Evolutionary conservation across 306 rosid genomes (phyloP), one percentile per base, ranked within the genome.

Genomic region (Myrica gale): DNA sequence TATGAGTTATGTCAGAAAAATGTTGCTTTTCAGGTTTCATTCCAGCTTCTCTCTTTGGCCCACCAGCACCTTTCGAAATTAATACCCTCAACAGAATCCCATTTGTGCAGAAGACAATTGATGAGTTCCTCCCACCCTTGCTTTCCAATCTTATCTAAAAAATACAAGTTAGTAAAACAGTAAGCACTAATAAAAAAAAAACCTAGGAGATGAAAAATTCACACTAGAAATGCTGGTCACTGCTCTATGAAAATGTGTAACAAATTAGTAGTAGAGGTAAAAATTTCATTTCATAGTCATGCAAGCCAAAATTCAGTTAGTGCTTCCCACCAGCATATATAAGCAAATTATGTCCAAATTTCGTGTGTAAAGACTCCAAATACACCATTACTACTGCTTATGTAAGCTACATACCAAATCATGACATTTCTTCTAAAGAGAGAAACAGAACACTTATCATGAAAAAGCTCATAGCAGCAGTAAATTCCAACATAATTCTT

Each of bases 61-160:
- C 68, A 69, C 41, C 74, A 71, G 75, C 81, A 75, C 88, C 88
- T 21, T 65, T 81, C 76, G 96, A 80, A 74, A 92, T 83, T 87
- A 95, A 74, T 76, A 92, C 85, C 83, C 97, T 92, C 87, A 90
- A 82, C 51, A 95, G 76, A 85, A 92, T 72, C 74, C 99, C 97
- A 79, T 90, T 92, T 19, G 99, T 95, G 88, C 99, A 95, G 79
- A 95, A 86, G 73, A 95, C 84, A 74, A 95, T 62, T 67, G 99
- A 95, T 41, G 99, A 88, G 65, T 87, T 26, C 32, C 32, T 26
- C 68, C 99, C 99, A 62, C 97, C 99, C 82, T 42, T 87, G 82
- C 88, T 85, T 81, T 95, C 99, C 79, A 92, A 85, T 66, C 99
- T 96, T 80, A 92, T 92, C 99, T 95, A 84, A 65, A 56, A 66